Evolutionary conservation across 208 protist species (phyloP).

Genomic region (Phytomonas francai): DNA sequence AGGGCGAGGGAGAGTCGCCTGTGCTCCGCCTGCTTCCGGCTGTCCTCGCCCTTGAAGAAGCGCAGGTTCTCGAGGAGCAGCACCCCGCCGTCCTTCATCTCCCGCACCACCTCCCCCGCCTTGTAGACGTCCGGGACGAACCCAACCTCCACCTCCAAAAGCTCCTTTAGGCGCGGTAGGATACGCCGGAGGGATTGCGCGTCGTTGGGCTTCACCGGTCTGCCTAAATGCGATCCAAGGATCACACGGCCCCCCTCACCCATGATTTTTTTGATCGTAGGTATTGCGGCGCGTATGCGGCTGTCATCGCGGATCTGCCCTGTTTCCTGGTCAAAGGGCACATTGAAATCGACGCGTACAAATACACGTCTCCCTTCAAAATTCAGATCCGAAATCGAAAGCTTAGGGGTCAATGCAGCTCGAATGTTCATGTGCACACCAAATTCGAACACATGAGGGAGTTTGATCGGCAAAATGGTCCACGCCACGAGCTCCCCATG

Average conservation of each 20-base stretch:
- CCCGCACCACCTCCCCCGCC: slow-evolving; percentile 41
- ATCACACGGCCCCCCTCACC: slow-evolving; percentile 83
- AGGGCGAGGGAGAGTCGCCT: slow-evolving; percentile 86
- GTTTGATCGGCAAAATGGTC: slow-evolving; percentile 70
- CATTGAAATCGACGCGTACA: slow-evolving; percentile 98
- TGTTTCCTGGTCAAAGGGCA: slow-evolving; percentile 91
- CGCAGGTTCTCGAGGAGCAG: slow-evolving; percentile 99
- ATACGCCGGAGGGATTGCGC: slow-evolving; percentile 92
- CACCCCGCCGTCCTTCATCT: slow-evolving; percentile 86
- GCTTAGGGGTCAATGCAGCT: slow-evolving; percentile 79
- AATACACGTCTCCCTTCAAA: slow-evolving; percentile 92
- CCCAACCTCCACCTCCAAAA: slow-evolving; percentile 64
- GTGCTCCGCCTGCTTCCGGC: slow-evolving; percentile 64
- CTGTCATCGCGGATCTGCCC: slow-evolving; percentile 93
- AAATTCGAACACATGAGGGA: slow-evolving; percentile 81
- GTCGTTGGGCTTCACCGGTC: slow-evolving; percentile 94
- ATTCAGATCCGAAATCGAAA: slow-evolving; percentile 82
- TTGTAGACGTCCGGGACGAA: slow-evolving; percentile 55
- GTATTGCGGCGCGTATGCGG: slow-evolving; percentile 94
- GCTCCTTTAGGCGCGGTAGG: slow-evolving; percentile 77
- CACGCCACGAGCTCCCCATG: slow-evolving; percentile 85
- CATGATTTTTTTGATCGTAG: slow-evolving; percentile 95
- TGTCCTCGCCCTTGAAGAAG: slow-evolving; percentile 98
- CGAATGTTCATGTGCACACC: slow-evolving; percentile 84
- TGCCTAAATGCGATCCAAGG: slow-evolving; percentile 96